Conservation (phyloP, 2,329 filamentous ascomycete genomes). For the Colletotrichum sp. region DNA sequence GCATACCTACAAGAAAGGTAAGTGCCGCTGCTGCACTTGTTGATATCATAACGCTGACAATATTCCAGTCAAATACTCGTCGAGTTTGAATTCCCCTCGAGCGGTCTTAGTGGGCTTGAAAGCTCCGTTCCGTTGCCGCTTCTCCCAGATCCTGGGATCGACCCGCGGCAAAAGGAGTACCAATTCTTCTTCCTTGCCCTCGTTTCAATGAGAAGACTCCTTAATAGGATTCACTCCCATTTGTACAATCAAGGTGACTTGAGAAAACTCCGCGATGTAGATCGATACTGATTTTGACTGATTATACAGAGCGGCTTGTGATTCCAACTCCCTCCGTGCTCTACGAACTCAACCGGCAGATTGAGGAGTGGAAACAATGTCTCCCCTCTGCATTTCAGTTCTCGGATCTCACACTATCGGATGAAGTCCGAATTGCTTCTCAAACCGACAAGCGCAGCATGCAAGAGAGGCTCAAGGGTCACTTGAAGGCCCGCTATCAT, state of each 20-base stretch:
- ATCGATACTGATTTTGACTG: not conserved
- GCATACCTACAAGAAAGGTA: not conserved
- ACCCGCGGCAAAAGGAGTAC: not conserved
- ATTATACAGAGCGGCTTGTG: not conserved
- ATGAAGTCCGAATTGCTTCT: not conserved
- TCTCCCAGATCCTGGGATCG: not conserved
- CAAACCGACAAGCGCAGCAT: not conserved
- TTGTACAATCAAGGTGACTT: not conserved
- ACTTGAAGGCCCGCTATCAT: not conserved
- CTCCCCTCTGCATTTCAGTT: not conserved
- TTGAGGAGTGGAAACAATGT: not conserved
- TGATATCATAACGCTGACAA: not conserved
- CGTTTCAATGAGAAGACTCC: not conserved
- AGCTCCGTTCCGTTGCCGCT: not conserved
- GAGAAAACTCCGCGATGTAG: not conserved
- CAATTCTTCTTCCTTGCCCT: not conserved
- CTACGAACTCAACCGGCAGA: not conserved
- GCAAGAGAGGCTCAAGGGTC: not conserved
- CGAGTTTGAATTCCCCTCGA: not conserved
- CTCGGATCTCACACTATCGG: not conserved
- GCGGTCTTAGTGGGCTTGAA: not conserved
- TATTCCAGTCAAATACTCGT: not conserved
- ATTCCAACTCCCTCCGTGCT: not conserved
- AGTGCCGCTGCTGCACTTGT: not conserved
- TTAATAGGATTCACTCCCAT: not conserved